A percentile compares a stretch with the other conserved stretches of the same genome.
phyloP scores from a whole-genome alignment of 306 rosid genomes.

The Aeschynomene evenia region DNA sequence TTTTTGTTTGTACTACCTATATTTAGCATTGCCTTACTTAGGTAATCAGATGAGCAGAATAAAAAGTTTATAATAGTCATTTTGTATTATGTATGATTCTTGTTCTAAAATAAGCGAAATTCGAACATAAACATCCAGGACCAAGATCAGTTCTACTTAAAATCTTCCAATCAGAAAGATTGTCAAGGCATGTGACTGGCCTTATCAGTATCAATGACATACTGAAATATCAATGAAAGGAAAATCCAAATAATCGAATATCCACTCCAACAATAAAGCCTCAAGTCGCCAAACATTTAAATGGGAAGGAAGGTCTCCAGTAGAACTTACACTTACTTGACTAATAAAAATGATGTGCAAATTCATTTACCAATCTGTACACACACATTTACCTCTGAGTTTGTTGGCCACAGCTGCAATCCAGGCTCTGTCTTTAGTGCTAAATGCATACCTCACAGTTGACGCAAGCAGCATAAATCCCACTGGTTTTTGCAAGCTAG shows the following conservation, averaged over 20 bases:
- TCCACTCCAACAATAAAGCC: constrained; percentile 7
- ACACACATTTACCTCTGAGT: constrained; percentile 38
- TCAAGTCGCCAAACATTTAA: background rate
- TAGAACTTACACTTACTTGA: too few species aligned
- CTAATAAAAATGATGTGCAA: too few species aligned
- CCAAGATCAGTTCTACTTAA: background rate
- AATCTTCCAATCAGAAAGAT: background rate
- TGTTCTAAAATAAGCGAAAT: background rate
- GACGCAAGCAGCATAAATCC: constrained; percentile 77
- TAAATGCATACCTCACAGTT: constrained; percentile 67
- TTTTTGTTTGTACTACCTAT: background rate
- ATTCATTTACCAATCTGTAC: constrained; percentile 21
- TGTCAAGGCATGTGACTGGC: background rate
- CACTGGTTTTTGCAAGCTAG: constrained; percentile 33
- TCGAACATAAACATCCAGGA: background rate
- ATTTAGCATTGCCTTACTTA: background rate
- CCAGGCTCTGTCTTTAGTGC: constrained; percentile 83
- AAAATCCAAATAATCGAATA: background rate
- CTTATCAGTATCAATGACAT: background rate
- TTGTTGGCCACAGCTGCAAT: constrained; percentile 71
- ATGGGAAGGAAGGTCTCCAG: background rate
- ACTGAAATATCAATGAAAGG: background rate
- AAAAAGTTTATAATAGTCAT: too few species aligned
- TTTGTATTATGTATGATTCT: too few species aligned
- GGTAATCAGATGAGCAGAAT: background rate